phyloP scores from a whole-genome alignment of 2,329 filamentous ascomycete species.

The Arthroderma sp. region DNA sequence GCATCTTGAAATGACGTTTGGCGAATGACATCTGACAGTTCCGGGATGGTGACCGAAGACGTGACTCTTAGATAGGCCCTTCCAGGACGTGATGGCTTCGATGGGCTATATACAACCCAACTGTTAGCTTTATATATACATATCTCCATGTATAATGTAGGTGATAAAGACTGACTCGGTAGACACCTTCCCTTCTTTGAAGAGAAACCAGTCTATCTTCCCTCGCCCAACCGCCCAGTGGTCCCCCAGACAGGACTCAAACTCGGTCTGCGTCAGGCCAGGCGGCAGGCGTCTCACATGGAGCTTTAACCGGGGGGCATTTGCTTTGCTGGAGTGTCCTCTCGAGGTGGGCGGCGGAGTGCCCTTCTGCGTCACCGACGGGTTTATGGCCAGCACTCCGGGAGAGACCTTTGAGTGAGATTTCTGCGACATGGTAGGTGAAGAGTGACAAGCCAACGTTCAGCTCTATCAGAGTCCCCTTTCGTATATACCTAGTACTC shows the following conservation, averaged over 20 bases:
- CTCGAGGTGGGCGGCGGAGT: slow-evolving; percentile 13
- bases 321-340: slow-evolving; percentile 33
- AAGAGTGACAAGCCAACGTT: no score
- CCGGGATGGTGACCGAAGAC: slow-evolving; percentile 54
- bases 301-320: slow-evolving; percentile 63
- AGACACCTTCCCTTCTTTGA: slow-evolving; percentile 62
- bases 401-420: neutral
- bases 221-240: slow-evolving; percentile 73
- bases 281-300: slow-evolving; percentile 76
- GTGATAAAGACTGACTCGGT: slow-evolving; percentile 55
- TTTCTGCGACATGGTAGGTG: neutral
- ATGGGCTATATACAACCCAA: slow-evolving; percentile 43
- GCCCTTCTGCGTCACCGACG: slow-evolving; percentile 31
- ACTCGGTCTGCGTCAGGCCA: slow-evolving; percentile 69
- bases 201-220: slow-evolving; percentile 75
- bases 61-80: slow-evolving; percentile 72
- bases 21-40: slow-evolving; percentile 60
- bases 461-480: no score
- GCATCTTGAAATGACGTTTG: slow-evolving; percentile 65
- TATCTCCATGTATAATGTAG: neutral
- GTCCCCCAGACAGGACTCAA: slow-evolving; percentile 56
- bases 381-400: slow-evolving; percentile 39
- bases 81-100: slow-evolving; percentile 70
- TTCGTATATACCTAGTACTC: no score
- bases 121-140: slow-evolving; percentile 7